These are phyloP conservation scores for Mortierella sp. DNA, from an alignment of 371 early-diverging fungal species.

Conservation along the genomic window DNA sequence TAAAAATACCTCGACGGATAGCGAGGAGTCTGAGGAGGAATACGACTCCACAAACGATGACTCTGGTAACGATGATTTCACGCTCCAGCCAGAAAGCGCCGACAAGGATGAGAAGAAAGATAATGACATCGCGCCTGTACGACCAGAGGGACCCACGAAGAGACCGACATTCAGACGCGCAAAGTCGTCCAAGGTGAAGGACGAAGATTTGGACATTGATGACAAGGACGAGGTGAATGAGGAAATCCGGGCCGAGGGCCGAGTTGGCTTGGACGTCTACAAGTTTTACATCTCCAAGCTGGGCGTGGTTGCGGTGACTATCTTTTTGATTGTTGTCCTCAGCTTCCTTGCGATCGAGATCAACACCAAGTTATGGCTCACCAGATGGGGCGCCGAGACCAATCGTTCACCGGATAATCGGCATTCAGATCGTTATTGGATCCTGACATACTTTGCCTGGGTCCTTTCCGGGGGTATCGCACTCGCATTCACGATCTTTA, in stretches of 20 bases:
- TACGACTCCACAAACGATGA: background rate
- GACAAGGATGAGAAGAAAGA: background rate
- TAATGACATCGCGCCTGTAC: constrained; percentile 31
- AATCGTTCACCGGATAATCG: background rate
- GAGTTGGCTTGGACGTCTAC: constrained; percentile 31
- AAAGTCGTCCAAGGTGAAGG: constrained; percentile 26
- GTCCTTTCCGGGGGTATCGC: constrained; percentile 20
- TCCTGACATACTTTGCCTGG: constrained; percentile 30
- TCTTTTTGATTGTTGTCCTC: background rate
- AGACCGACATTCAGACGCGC: constrained; percentile 22
- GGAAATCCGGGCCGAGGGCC: constrained; percentile 11
- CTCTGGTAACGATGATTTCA: background rate
- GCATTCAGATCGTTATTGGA: constrained; percentile 17
- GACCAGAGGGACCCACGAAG: constrained; percentile 72
- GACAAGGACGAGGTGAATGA: constrained; percentile 23
- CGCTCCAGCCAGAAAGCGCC: background rate
- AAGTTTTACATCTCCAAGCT: constrained; percentile 19
- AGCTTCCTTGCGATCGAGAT: constrained; percentile 14
- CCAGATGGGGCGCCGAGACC: constrained; percentile 34
- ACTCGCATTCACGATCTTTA: constrained; percentile 11
- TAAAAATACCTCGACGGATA: background rate
- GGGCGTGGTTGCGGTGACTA: background rate
- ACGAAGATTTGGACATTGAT: constrained; percentile 11
- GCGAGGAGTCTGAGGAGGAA: background rate
- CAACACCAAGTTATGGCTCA: constrained; percentile 20